phyloP scores from a whole-genome alignment of 2,329 filamentous ascomycete species.

The Aspergillus awamori region DNA sequence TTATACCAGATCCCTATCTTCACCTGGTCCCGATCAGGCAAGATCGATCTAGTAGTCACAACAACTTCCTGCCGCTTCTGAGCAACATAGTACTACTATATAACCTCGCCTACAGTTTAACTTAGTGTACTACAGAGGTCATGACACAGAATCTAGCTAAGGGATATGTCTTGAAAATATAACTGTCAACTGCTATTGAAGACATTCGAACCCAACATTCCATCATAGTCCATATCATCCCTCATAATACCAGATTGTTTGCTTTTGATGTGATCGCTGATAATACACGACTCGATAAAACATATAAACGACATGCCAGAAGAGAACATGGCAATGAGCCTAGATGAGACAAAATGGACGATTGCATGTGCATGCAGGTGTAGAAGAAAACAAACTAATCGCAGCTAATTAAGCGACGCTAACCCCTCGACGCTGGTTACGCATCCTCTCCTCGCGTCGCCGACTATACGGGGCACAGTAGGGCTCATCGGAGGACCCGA shows the following conservation, averaged over 20 bases:
- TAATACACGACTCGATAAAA: background rate
- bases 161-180: too few relatives aligned
- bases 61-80: too few relatives aligned
- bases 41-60: too few relatives aligned
- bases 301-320: background rate
- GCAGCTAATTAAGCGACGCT: slow-evolving; percentile 32
- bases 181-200: too few relatives aligned
- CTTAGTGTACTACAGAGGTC: too few relatives aligned
- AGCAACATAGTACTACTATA: too few relatives aligned
- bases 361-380: too few relatives aligned
- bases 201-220: background rate
- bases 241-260: background rate
- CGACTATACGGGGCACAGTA: slow-evolving; percentile 44
- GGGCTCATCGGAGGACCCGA: slow-evolving; percentile 45
- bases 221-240: background rate
- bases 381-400: background rate
- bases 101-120: too few relatives aligned
- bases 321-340: background rate
- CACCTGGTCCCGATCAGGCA: too few relatives aligned
- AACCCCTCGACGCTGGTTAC: slow-evolving; percentile 37
- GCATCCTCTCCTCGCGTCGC: slow-evolving; percentile 43
- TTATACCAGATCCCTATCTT: too few relatives aligned
- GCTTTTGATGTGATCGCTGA: background rate
- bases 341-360: background rate
- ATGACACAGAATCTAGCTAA: too few relatives aligned